Conservation (phyloP, 495 filamentous ascomycete species). For the Neurospora hispaniola region DNA sequence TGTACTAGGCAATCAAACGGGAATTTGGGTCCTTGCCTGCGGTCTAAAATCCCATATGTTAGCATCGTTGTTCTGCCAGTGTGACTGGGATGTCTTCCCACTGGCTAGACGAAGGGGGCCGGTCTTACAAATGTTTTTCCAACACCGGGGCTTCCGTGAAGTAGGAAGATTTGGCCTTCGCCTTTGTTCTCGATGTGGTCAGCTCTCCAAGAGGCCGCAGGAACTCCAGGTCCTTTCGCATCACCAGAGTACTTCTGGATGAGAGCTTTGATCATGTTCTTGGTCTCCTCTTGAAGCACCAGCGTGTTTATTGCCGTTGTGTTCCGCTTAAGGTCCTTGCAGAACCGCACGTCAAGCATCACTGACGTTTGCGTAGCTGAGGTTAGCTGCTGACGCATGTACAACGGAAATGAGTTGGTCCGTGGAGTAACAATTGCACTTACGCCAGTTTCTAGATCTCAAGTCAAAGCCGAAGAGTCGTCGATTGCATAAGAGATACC, state of each 20-base stretch:
- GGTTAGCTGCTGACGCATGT: too few species aligned
- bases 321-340: too few species aligned
- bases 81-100: too few species aligned
- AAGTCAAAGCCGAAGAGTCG: neutral
- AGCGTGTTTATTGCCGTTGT: too few species aligned
- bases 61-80: too few species aligned
- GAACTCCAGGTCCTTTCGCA: neutral
- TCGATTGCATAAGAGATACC: neutral
- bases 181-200: slow-evolving; percentile 32
- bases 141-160: slow-evolving; percentile 38
- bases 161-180: slow-evolving; percentile 34
- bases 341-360: neutral
- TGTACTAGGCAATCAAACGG: too few species aligned
- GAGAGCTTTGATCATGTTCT: slow-evolving; percentile 23
- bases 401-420: too few species aligned
- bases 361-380: neutral
- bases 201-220: slow-evolving; percentile 9
- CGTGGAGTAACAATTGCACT: neutral
- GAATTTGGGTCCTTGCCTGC: neutral
- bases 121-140: slow-evolving; percentile 25
- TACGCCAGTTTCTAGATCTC: neutral
- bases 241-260: slow-evolving; percentile 16
- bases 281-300: neutral
- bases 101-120: too few species aligned
- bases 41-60: neutral